Conservation (phyloP, 177 flowering plant genomes). For the Vitis hybrid region DNA sequence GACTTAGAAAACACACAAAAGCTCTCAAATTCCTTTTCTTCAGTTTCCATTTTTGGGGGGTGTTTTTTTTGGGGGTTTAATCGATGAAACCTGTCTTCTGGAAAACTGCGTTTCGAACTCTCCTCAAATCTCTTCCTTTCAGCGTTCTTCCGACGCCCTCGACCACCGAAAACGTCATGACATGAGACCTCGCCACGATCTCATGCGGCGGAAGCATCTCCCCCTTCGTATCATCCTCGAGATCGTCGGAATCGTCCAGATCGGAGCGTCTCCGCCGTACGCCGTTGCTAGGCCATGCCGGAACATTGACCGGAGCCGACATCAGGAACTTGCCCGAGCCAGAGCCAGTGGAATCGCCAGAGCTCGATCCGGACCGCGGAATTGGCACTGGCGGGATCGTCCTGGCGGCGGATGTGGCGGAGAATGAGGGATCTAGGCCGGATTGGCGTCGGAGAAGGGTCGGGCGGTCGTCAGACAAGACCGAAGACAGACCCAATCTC, state of each 20-base stretch:
- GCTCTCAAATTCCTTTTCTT: too few relatives aligned
- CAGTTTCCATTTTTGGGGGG: too few relatives aligned
- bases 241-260: constrained; percentile 17
- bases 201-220: constrained; percentile 36
- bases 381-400: constrained; percentile 27
- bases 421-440: constrained; percentile 32
- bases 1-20: too few relatives aligned
- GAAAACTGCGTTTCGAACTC: constrained; percentile 54
- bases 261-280: neutral
- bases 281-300: constrained; percentile 37
- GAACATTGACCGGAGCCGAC: constrained; percentile 62
- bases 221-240: constrained; percentile 16
- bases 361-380: constrained; percentile 17
- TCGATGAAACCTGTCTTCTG: constrained; percentile 65
- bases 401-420: constrained; percentile 32
- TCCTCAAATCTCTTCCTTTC: constrained; percentile 62
- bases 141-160: constrained; percentile 34
- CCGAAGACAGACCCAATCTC: constrained; percentile 51
- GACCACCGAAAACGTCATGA: constrained; percentile 42
- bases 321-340: constrained; percentile 26
- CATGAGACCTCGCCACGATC: constrained; percentile 37
- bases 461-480: constrained; percentile 29
- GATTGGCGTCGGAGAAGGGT: constrained; percentile 37
- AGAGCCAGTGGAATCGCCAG: constrained; percentile 17
- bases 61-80: constrained; percentile 9